Percentiles rank a stretch among this genome's conserved stretches.
Evolutionary conservation across 1,284 basidiomycete genomes (phyloP).

Genomic region (Rhodofomes roseus): DNA sequence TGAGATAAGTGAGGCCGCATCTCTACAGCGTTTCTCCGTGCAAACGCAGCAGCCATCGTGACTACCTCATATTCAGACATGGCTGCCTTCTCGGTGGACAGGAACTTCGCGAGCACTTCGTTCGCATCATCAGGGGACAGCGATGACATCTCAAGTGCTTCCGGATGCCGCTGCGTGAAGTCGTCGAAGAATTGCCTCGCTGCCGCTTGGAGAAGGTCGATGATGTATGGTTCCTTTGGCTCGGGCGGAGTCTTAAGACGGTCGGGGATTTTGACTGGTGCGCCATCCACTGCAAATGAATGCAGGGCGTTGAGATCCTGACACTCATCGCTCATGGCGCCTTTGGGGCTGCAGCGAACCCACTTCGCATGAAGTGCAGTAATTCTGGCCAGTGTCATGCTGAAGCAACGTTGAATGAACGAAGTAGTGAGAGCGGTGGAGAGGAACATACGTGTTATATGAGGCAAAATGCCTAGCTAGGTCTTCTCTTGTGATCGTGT

Average conservation of each 20-base stretch:
- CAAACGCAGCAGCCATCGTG: conserved; percentile 43
- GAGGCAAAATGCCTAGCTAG: conserved; percentile 59
- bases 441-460: conserved; percentile 50
- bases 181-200: conserved; percentile 41
- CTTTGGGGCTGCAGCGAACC: conserved; percentile 48
- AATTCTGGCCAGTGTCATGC: conserved; percentile 44
- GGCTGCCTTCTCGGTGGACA: conserved; percentile 46
- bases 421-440: not conserved
- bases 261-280: conserved; percentile 53
- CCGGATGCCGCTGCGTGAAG: conserved; percentile 27
- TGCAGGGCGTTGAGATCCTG: conserved; percentile 67
- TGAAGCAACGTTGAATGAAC: not conserved
- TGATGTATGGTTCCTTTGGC: conserved; percentile 36
- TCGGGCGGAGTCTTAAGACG: conserved; percentile 43
- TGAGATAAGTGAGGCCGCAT: conserved; percentile 43
- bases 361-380: conserved; percentile 55
- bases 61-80: conserved; percentile 59
- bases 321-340: conserved; percentile 59
- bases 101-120: conserved; percentile 38
- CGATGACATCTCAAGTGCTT: not conserved
- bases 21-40: conserved; percentile 41
- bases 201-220: conserved; percentile 47
- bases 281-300: conserved; percentile 64
- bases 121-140: conserved; percentile 31
- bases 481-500: conserved; percentile 47